Evolutionary conservation across 805 yeast species (phyloP), one percentile per base, ranked within the genome.

Genomic region (Pachysolen tannophilus): DNA sequence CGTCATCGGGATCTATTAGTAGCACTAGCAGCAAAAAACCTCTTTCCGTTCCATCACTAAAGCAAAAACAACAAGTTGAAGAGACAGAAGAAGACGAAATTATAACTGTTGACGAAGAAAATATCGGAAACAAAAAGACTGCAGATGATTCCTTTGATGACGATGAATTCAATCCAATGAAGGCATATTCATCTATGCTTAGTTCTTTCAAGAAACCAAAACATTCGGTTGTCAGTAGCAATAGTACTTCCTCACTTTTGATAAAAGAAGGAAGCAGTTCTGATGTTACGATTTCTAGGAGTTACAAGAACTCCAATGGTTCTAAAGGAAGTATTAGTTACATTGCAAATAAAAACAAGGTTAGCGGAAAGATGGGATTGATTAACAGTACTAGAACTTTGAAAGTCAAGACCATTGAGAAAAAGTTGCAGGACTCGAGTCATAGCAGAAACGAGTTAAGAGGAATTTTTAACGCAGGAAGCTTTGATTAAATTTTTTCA

Each of bases 291-390:
- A 54, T 74, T 5, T 64, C 74, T 30, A 70, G 69, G 23, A 64
- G 69, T 20, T 72, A 73, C 46, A 75, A 66, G 49, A 65, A 68
- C 8, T 78, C 74, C 2, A 63, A 75, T 2, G 72, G 79, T 6
- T 58, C 72, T 4, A 70, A 65, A 41, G 73, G 82, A 2, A 72
- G 82, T 7, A 69, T 82, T 42, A 69, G 79, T 30, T 69, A 69
- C 36, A 50, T 73, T 48, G 71, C 78, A 8, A 54, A 53, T 29
- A 51, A 54, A 20, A 53, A 29, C 33, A 23, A 14, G 20, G n/a
- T n/a, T n/a, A 33, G 27, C 13, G 26, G 33, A 8, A 30, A n/a
- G 19, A 23, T n/a, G 14, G 21, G 28, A 19, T 16, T 15, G 15
- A 14, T 28, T 8, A 19, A 10, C 30, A 30, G 14, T 10, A 34